These are phyloP conservation scores for Gyromitra esculenta DNA, from an alignment of 2,329 filamentous ascomycete species.

Conservation along the genomic window DNA sequence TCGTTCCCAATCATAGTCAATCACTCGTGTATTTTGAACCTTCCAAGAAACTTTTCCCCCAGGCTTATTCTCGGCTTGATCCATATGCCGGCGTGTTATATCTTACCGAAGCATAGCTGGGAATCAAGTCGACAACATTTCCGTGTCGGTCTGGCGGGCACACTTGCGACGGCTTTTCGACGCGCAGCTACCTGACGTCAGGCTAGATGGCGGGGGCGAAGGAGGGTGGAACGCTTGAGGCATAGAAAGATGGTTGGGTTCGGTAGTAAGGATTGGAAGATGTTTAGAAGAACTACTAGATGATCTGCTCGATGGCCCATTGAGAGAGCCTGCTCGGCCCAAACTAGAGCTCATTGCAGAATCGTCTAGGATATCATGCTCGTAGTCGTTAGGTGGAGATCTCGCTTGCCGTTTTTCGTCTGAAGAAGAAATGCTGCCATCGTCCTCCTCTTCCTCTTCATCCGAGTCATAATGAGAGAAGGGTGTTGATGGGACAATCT, in stretches of 20 bases:
- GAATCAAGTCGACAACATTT: slow-evolving; percentile 28
- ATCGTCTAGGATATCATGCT: slow-evolving; percentile 13
- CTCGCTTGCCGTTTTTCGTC: slow-evolving; percentile 10
- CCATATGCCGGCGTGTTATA: not conserved
- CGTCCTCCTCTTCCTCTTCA: slow-evolving; percentile 1
- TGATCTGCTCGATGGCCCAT: slow-evolving; percentile 21
- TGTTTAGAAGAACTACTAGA: not conserved
- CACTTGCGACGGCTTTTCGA: slow-evolving; percentile 32
- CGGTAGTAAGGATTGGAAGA: not conserved
- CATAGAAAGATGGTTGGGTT: slow-evolving; percentile 25
- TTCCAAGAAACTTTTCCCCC: not conserved
- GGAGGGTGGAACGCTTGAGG: not conserved
- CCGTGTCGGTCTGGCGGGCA: not conserved
- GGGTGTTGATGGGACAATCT: slow-evolving; percentile 33
- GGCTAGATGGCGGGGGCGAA: slow-evolving; percentile 35
- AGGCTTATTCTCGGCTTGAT: not conserved
- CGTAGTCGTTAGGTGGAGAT: slow-evolving; percentile 7
- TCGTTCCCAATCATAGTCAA: not conserved
- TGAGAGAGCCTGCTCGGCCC: slow-evolving; percentile 34
- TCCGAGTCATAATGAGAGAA: slow-evolving; percentile 7
- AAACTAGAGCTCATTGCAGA: slow-evolving; percentile 30
- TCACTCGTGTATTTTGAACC: slow-evolving; percentile 5
- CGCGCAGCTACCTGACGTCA: slow-evolving; percentile 30
- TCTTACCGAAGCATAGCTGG: not conserved
- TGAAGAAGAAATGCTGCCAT: slow-evolving; percentile 1